These are phyloP conservation scores for Rhodocollybia butyracea DNA, from an alignment of 768 basidiomycete genomes.

Conservation along the genomic window DNA sequence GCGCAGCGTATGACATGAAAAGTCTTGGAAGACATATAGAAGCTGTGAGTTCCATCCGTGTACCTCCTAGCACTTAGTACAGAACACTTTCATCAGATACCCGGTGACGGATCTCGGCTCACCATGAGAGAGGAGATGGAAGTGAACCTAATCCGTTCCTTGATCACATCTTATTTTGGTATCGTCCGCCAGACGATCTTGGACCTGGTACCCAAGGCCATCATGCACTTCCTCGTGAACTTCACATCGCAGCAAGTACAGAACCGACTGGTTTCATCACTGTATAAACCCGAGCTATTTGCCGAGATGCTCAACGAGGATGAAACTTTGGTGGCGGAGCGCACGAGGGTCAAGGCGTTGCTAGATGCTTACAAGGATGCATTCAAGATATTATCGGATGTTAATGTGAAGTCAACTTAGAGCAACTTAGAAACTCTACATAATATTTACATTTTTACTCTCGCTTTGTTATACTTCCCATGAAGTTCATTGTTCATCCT, in stretches of 20 bases:
- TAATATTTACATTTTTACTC: too few relatives aligned
- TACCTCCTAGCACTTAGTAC: constrained; percentile 5
- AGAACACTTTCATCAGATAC: constrained; percentile 36
- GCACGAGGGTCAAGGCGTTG: constrained; percentile 88
- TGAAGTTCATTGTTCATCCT: neutral
- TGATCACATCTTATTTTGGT: constrained; percentile 93
- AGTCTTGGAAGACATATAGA: constrained; percentile 97
- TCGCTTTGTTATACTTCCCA: neutral
- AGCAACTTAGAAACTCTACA: too few relatives aligned
- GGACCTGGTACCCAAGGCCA: constrained; percentile 94
- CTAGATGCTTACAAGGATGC: constrained; percentile 96
- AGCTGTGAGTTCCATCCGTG: constrained; percentile 60
- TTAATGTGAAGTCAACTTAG: constrained; percentile 65
- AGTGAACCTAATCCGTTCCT: constrained; percentile 87
- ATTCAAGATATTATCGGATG: constrained; percentile 83
- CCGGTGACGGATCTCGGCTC: constrained; percentile 60
- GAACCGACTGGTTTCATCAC: constrained; percentile 87
- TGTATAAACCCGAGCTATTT: constrained; percentile 96
- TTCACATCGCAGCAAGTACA: constrained; percentile 96
- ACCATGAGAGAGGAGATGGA: constrained; percentile 94
- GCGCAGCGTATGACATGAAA: constrained; percentile 97
- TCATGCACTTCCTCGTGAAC: constrained; percentile 98
- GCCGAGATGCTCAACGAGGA: constrained; percentile 91
- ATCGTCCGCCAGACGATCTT: constrained; percentile 97
- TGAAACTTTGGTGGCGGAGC: constrained; percentile 90